These are phyloP conservation scores for Aspergillus ellipticus DNA, from an alignment of 495 filamentous ascomycete species.

Conservation along the genomic window DNA sequence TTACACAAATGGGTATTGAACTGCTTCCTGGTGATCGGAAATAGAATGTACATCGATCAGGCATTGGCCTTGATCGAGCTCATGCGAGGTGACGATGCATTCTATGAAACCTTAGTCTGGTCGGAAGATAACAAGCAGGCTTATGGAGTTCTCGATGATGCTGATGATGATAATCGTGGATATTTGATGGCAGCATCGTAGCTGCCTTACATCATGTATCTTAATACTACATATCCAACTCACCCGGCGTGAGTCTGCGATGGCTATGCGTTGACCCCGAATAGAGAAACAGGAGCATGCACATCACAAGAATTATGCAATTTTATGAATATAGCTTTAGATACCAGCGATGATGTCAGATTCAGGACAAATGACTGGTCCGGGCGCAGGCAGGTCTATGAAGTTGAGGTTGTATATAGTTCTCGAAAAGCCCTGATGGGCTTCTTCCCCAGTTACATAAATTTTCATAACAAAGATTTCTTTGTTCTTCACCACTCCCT, in stretches of 20 bases:
- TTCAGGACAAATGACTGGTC: too few relatives aligned
- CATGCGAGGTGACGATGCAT: constrained; percentile 13
- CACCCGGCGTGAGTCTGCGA: neutral
- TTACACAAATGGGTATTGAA: constrained; percentile 43
- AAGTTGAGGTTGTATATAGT: too few relatives aligned
- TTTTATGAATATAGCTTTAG: too few relatives aligned
- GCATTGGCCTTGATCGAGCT: constrained; percentile 41
- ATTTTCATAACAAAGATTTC: too few relatives aligned
- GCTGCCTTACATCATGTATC: neutral
- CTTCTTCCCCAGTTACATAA: too few relatives aligned
- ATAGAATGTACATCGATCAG: constrained; percentile 47
- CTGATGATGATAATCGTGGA: neutral
- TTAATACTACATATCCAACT: neutral
- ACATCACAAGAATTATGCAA: too few relatives aligned
- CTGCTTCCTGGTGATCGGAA: constrained; percentile 39
- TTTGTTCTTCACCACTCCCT: too few relatives aligned
- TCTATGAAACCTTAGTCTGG: neutral
- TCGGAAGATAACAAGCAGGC: neutral
- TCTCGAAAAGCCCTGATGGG: too few relatives aligned
- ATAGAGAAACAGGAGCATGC: too few relatives aligned
- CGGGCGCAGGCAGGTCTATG: too few relatives aligned
- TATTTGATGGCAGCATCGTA: neutral
- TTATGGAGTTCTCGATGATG: neutral
- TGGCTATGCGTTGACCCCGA: neutral
- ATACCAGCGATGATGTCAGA: too few relatives aligned